Conservation (phyloP, 768 basidiomycete species). For the Ramaria rubella region DNA sequence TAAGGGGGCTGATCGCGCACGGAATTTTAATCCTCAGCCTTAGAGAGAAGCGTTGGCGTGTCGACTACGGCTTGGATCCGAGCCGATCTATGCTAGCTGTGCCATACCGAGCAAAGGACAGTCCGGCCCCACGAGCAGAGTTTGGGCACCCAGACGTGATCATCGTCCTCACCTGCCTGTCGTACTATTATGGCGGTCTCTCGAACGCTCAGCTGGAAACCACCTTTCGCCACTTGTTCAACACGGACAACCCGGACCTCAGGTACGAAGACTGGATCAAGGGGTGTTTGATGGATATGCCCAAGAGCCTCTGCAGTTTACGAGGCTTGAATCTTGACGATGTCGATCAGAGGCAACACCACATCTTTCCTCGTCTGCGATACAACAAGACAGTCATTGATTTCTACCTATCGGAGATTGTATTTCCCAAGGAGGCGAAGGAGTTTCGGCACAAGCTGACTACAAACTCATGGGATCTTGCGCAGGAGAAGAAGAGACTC, state of each 20-base stretch:
- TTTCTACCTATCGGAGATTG: constrained; percentile 40
- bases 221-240: constrained; percentile 34
- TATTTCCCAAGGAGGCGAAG: constrained; percentile 46
- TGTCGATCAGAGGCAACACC: constrained; percentile 20
- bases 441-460: constrained; percentile 42
- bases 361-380: constrained; percentile 31
- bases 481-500: constrained; percentile 28
- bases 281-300: constrained; percentile 20
- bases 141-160: constrained; percentile 49
- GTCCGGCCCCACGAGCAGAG: constrained; percentile 39
- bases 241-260: constrained; percentile 33
- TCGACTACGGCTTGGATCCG: constrained; percentile 44
- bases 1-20: constrained; percentile 38
- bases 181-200: constrained; percentile 45
- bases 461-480: constrained; percentile 49
- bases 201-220: constrained; percentile 30
- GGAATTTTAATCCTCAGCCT: constrained; percentile 37
- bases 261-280: constrained; percentile 39
- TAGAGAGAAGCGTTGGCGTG: constrained; percentile 39
- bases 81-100: constrained; percentile 42
- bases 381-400: constrained; percentile 35
- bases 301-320: constrained; percentile 25
- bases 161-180: constrained; percentile 39
- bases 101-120: constrained; percentile 47
- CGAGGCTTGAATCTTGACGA: constrained; percentile 40